Evolutionary conservation across 306 rosid genomes (phyloP).

Genomic region (Prunus campanulata): DNA sequence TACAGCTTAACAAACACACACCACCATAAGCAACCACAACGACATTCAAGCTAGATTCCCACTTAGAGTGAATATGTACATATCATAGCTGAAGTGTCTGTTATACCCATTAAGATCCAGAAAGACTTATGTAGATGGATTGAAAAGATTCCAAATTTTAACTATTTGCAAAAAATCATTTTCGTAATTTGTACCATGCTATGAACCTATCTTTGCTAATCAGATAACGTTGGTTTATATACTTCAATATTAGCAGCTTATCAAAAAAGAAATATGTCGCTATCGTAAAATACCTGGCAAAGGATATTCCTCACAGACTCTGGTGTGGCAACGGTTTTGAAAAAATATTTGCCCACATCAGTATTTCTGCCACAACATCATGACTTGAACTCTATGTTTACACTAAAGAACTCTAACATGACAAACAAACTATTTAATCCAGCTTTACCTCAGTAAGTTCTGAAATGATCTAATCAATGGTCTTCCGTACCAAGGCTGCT

Average conservation of each 20-base stretch:
- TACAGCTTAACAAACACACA: no score
- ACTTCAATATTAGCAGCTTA: neutral
- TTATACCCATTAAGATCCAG: no score
- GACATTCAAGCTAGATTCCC: no score
- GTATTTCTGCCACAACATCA: slow-evolving; percentile 67
- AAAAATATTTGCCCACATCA: slow-evolving; percentile 65
- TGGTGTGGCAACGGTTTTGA: slow-evolving; percentile 64
- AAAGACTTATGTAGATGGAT: no score
- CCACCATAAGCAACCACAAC: no score
- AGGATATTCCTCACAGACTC: slow-evolving; percentile 78
- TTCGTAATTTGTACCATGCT: no score
- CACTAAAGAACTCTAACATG: neutral
- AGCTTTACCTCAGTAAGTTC: slow-evolving; percentile 70
- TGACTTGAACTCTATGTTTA: slow-evolving; percentile 9
- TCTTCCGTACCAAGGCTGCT: slow-evolving; percentile 93
- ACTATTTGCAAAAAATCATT: no score
- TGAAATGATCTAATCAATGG: slow-evolving; percentile 84
- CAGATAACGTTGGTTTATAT: neutral
- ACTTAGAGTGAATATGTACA: neutral
- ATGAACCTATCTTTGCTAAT: neutral
- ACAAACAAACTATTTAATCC: slow-evolving; percentile 21
- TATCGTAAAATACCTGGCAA: slow-evolving; percentile 63
- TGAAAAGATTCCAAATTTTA: no score
- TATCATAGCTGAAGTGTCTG: neutral
- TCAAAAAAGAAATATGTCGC: neutral